Percentiles rank a stretch among this genome's conserved stretches.
phyloP scores from a whole-genome alignment of 2,329 filamentous ascomycete species.

The Fusarium coffeatum region DNA sequence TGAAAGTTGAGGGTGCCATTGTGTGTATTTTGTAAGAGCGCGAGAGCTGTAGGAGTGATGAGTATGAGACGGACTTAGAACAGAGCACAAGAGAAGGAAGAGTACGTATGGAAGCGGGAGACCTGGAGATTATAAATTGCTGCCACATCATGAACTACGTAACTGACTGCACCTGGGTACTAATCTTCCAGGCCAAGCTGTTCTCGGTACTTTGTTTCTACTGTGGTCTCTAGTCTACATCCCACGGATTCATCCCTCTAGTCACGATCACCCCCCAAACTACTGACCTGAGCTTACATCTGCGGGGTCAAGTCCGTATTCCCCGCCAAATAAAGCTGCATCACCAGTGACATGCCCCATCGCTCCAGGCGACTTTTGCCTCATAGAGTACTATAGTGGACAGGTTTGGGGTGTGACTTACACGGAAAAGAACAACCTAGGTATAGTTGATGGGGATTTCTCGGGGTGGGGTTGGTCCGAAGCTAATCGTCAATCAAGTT shows the following conservation, averaged over 20 bases:
- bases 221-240: not conserved
- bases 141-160: conserved; percentile 37
- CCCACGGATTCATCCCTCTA: not conserved
- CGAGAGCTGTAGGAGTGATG: not conserved
- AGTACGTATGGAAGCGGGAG: conserved; percentile 11
- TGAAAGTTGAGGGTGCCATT: conserved; percentile 69
- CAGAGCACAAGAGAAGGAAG: conserved; percentile 17
- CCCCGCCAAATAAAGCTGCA: conserved; percentile 34
- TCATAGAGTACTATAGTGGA: not conserved
- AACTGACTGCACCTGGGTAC: not conserved
- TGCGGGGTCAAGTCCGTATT: conserved; percentile 43
- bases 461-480: conserved; percentile 47
- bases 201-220: not conserved
- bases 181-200: not conserved
- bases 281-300: conserved; percentile 22
- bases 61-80: conserved; percentile 6
- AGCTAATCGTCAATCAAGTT: conserved; percentile 5
- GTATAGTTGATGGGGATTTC: conserved; percentile 32
- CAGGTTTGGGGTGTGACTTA: conserved; percentile 35
- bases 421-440: conserved; percentile 9
- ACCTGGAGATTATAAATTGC: conserved; percentile 34
- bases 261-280: conserved; percentile 21
- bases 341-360: conserved; percentile 2
- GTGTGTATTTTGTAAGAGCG: conserved; percentile 25
- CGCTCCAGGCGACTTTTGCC: conserved; percentile 12